Conservation (phyloP, 805 yeast species). For the Zygosaccharomyces siamensis region DNA sequence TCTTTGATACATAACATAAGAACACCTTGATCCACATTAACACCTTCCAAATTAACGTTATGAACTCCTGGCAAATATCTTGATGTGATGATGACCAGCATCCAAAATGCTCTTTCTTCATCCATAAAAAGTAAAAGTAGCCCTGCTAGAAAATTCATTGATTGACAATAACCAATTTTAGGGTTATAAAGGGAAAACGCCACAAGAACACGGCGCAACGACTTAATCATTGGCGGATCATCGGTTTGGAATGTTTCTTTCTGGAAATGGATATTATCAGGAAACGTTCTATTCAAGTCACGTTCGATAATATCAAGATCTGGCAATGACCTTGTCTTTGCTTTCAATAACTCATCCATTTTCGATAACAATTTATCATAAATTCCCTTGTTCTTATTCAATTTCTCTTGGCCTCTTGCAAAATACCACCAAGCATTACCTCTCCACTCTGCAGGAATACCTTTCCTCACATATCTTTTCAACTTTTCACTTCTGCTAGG, state of each 20-base stretch:
- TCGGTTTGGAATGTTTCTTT: slow-evolving; percentile 31
- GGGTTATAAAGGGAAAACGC: slow-evolving; percentile 87
- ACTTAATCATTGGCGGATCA: slow-evolving; percentile 62
- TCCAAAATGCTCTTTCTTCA: slow-evolving; percentile 92
- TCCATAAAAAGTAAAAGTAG: slow-evolving; percentile 75
- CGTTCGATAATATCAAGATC: slow-evolving; percentile 93
- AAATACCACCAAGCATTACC: slow-evolving; percentile 96
- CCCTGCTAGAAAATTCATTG: slow-evolving; percentile 89
- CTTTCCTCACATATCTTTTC: slow-evolving; percentile 78
- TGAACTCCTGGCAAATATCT: slow-evolving; percentile 86
- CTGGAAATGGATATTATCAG: slow-evolving; percentile 83
- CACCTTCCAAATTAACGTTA: slow-evolving; percentile 86
- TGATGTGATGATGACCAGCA: slow-evolving; percentile 87
- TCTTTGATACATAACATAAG: slow-evolving; percentile 81
- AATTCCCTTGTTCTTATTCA: slow-evolving; percentile 65
- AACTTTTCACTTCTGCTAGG: slow-evolving; percentile 77
- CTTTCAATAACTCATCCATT: slow-evolving; percentile 40
- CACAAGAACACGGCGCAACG: slow-evolving; percentile 72
- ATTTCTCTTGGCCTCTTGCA: slow-evolving; percentile 74
- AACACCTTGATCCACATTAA: slow-evolving; percentile 91
- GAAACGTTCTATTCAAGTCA: slow-evolving; percentile 90
- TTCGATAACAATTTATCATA: slow-evolving; percentile 64
- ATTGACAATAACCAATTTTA: slow-evolving; percentile 91
- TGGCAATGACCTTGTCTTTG: slow-evolving; percentile 13
- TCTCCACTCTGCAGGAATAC: slow-evolving; percentile 96